Conservation (phyloP, 257 asterid species). For the Ophiorrhiza pumila region DNA sequence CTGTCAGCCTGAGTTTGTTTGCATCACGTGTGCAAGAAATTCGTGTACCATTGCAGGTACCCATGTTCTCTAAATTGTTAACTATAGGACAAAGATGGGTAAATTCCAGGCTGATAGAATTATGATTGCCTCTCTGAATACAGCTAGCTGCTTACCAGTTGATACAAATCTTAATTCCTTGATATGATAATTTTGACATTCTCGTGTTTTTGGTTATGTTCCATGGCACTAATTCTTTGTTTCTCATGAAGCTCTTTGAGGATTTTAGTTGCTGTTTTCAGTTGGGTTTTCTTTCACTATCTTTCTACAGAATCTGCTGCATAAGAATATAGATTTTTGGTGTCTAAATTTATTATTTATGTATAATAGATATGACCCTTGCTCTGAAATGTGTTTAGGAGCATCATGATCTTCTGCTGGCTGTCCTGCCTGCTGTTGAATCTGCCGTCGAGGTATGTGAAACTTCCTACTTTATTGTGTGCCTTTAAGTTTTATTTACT, state of each 20-base stretch:
- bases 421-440: conserved; percentile 81
- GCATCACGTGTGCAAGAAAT: conserved; percentile 99
- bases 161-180: not conserved
- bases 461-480: conserved; percentile 24
- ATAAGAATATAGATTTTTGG: not conserved
- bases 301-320: not conserved
- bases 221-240: not conserved
- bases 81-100: not conserved
- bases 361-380: conserved; percentile 13
- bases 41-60: conserved; percentile 96
- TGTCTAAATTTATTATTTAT: not conserved
- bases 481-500: conserved; percentile 22
- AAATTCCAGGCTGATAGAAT: not conserved
- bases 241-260: not conserved
- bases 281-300: not conserved
- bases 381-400: conserved; percentile 51
- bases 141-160: not conserved
- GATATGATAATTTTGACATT: not conserved
- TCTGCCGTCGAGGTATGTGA: conserved; percentile 81
- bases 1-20: conserved; percentile 93
- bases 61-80: not conserved
- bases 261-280: not conserved
- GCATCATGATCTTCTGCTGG: conserved; percentile 84
- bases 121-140: not conserved
- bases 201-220: not conserved